phyloP scores from a whole-genome alignment of 73 alveolate genomes.

The Blepharisma japonicum region DNA sequence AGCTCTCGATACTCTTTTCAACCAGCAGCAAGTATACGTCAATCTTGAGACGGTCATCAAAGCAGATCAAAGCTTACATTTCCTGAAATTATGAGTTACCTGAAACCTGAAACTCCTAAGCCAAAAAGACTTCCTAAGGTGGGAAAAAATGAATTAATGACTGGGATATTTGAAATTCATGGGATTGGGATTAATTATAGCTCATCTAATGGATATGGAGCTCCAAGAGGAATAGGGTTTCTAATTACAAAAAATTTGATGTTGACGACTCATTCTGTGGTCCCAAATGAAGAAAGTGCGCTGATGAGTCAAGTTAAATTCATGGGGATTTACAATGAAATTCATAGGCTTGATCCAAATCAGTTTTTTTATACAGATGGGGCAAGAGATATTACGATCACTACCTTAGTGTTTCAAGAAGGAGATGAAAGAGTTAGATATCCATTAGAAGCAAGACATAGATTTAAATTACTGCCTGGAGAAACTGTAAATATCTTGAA shows the following conservation, averaged over 20 bases:
- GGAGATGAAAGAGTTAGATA: neutral
- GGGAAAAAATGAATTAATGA: too few species aligned
- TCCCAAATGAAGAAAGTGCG: slow-evolving; percentile 2
- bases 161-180: slow-evolving; percentile 3
- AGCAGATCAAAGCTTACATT: too few species aligned
- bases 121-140: too few species aligned
- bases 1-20: too few species aligned
- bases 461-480: neutral
- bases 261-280: neutral
- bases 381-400: neutral
- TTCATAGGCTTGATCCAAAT: neutral
- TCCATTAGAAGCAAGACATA: neutral
- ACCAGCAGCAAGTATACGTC: too few species aligned
- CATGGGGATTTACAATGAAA: neutral
- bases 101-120: too few species aligned
- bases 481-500: neutral
- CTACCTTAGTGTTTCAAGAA: neutral
- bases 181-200: slow-evolving; percentile 12
- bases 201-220: neutral
- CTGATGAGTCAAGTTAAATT: neutral
- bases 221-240: slow-evolving; percentile 8
- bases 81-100: too few species aligned
- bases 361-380: neutral
- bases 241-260: neutral
- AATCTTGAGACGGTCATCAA: too few species aligned